Percentiles rank a stretch among this genome's conserved stretches.
phyloP scores from a whole-genome alignment of 192 early-diverging fungal genomes.

The Umbelopsis sp. region DNA sequence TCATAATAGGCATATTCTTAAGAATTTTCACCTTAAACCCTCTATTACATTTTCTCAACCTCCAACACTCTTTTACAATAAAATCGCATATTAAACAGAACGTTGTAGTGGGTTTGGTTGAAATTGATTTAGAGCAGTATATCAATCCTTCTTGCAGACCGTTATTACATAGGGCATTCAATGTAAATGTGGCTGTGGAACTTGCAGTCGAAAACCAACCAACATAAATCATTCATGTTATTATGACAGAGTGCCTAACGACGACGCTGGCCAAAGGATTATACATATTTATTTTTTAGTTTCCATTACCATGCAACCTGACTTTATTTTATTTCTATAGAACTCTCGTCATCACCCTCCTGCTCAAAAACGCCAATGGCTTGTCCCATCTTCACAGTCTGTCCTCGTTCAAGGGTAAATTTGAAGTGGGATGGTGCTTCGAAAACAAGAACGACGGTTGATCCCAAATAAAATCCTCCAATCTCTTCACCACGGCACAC shows the following conservation, averaged over 20 bases:
- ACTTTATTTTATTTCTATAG: not conserved
- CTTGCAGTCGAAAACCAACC: too few relatives aligned
- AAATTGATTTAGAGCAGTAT: too few relatives aligned
- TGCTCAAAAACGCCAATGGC: conserved; percentile 56
- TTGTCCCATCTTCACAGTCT: conserved; percentile 83
- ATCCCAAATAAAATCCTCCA: conserved; percentile 95
- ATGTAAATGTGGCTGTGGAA: too few relatives aligned
- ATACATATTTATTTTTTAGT: too few relatives aligned
- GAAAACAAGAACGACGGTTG: conserved; percentile 96
- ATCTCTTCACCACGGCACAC: conserved; percentile 84
- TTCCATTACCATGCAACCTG: not conserved
- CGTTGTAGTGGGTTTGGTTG: too few relatives aligned
- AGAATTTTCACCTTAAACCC: not conserved
- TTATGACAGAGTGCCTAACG: too few relatives aligned
- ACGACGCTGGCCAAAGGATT: too few relatives aligned
- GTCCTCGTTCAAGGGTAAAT: conserved; percentile 70
- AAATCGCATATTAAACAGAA: too few relatives aligned
- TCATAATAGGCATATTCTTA: not conserved
- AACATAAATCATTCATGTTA: too few relatives aligned
- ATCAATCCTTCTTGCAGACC: too few relatives aligned
- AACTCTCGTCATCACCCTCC: conserved; percentile 7
- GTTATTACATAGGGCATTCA: too few relatives aligned
- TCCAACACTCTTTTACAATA: not conserved
- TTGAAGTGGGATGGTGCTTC: conserved; percentile 86
- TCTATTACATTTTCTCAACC: not conserved